Conservation (phyloP, 768 basidiomycete genomes). For the Pleurotus ostreatus region DNA sequence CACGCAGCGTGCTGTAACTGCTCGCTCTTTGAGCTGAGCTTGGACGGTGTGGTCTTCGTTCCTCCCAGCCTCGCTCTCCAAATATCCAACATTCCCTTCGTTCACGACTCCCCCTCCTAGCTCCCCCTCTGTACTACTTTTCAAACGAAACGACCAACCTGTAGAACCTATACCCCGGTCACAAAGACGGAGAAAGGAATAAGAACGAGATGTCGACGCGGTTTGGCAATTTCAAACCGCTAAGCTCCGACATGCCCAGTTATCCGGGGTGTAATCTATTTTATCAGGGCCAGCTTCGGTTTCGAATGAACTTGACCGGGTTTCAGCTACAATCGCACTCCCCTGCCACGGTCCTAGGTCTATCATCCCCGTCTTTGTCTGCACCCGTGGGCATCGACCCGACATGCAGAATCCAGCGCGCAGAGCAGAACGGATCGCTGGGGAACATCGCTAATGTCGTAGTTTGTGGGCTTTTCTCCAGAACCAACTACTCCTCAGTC, state of each 20-base stretch:
- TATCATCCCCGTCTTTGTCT: constrained; percentile 37
- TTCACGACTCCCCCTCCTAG: too few relatives aligned
- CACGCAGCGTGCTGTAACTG: too few relatives aligned
- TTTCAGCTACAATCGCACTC: constrained; percentile 19
- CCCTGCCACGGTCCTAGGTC: constrained; percentile 31
- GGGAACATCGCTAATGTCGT: constrained; percentile 89
- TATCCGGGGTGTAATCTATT: constrained; percentile 96
- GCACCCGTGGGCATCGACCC: constrained; percentile 86
- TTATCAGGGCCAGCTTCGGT: constrained; percentile 63
- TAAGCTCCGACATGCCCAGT: constrained; percentile 68
- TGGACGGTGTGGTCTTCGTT: too few relatives aligned
- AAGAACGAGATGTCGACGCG: constrained; percentile 28
- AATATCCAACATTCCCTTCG: too few relatives aligned
- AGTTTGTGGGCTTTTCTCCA: too few relatives aligned
- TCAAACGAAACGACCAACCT: too few relatives aligned
- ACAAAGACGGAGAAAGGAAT: too few relatives aligned
- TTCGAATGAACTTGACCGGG: constrained; percentile 16
- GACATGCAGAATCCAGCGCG: constrained; percentile 68
- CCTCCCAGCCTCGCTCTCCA: too few relatives aligned
- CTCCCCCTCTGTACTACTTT: too few relatives aligned
- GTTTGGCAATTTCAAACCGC: constrained; percentile 70
- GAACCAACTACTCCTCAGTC: too few relatives aligned
- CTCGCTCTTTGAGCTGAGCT: neutral
- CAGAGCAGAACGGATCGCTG: constrained; percentile 53
- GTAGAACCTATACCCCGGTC: too few relatives aligned